Base-by-base conservation (phyloP, 2,329 filamentous ascomycete species). In the Metarhizium guizhouense region DNA sequence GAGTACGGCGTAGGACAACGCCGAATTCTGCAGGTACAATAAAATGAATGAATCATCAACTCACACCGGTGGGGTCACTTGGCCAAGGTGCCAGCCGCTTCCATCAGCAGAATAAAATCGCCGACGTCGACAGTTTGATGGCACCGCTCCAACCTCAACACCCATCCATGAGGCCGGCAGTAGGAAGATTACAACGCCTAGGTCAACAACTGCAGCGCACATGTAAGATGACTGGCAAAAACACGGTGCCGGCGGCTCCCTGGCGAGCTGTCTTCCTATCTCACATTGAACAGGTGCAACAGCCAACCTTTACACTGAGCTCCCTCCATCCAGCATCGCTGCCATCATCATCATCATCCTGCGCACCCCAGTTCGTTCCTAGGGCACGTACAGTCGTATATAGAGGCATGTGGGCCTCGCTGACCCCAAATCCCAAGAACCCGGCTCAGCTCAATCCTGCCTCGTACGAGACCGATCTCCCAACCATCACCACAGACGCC, bases 401-500 rank as follows among this genome's bases (percentile, higher is more conserved):
- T 73, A 87, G 93, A 58, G 90, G 91, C 62, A 85, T 95, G 73
- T 96, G 88, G 83, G 85, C 84, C 0, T 78, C 80, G 55, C 76
- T 95, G 1, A 85, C 87, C 4, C 77, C 76, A 53, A 89, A 92
- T 71, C 80, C 83, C 47, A 83, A 85, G 69, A 93, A 94, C 70
- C 74, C 82, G 38, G 87, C 89, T 3, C 77, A 83, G 59, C 76
- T 77, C 59, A 96, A 96, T 69, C 85, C 88, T 4, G 62, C 73
- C 32, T 51, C 70, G 1, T 96, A 82, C 67, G 85, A 88, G 64
- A 90, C 83, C 63, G 91, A 97, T 61, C 74, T 93, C 62, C 81
- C 87, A 3, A 86, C 87, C 1, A 86, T 96, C 65, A 96, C 93
- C 1, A 96, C 91, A 0, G 94, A 97, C 69, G 83, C 82, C 8